These are phyloP conservation scores for Boeremia exigua DNA, from an alignment of 2,329 filamentous ascomycete species.

Conservation along the genomic window DNA sequence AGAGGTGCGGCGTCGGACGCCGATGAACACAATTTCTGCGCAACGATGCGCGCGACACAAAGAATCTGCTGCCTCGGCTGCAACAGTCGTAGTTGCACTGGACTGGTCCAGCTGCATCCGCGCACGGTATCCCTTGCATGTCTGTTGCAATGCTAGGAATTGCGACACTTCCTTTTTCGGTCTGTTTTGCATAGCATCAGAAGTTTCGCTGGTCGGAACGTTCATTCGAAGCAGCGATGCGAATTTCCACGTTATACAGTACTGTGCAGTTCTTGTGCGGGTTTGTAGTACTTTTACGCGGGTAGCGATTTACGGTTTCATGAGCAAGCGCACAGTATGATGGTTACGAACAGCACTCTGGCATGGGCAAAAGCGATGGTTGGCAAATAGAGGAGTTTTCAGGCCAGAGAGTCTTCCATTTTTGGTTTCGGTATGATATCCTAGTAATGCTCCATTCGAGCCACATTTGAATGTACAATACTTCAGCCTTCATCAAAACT, in stretches of 20 bases:
- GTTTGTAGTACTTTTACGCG: background rate
- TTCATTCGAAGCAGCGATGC: constrained; percentile 1
- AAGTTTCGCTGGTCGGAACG: constrained; percentile 17
- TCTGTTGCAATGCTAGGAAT: background rate
- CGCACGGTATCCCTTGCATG: constrained; percentile 6
- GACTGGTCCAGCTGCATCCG: background rate
- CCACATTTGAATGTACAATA: constrained; percentile 7
- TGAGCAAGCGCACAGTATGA: constrained; percentile 11
- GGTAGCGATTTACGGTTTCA: constrained; percentile 3
- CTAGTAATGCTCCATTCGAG: background rate
- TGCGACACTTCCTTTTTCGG: background rate
- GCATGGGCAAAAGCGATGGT: constrained; percentile 12
- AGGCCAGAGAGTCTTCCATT: constrained; percentile 3
- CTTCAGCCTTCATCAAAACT: background rate
- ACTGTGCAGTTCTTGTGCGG: background rate
- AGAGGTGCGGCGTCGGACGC: background rate
- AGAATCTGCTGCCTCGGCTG: constrained; percentile 1
- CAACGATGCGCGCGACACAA: background rate
- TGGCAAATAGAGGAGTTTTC: background rate
- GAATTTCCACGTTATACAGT: constrained; percentile 3
- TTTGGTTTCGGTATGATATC: constrained; percentile 3
- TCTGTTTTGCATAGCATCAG: constrained; percentile 6
- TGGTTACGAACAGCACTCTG: constrained; percentile 5
- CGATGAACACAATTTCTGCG: background rate
- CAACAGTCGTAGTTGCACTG: constrained; percentile 7